Percentiles rank a stretch among this genome's conserved stretches.
phyloP scores from a whole-genome alignment of 257 asterid species.

The Eucommia ulmoides region DNA sequence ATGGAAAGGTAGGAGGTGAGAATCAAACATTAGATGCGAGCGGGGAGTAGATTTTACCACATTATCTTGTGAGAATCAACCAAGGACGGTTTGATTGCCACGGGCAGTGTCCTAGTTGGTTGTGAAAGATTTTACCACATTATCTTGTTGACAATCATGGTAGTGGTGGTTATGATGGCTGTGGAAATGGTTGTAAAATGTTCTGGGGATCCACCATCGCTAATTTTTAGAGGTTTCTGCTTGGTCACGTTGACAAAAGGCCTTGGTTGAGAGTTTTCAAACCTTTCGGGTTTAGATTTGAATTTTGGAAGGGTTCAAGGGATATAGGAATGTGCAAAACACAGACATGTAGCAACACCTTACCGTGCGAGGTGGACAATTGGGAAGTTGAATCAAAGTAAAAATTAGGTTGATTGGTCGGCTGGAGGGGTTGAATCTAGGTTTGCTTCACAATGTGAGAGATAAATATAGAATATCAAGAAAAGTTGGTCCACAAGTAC shows the following conservation, averaged over 20 bases:
- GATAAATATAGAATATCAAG: neutral
- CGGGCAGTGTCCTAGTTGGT: conserved; percentile 42
- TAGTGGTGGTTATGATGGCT: conserved; percentile 14
- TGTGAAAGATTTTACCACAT: conserved; percentile 49
- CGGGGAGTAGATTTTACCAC: conserved; percentile 56
- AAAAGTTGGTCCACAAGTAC: too few relatives aligned
- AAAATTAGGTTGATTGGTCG: conserved; percentile 2
- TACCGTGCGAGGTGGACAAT: conserved; percentile 13
- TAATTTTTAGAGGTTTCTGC: conserved; percentile 9
- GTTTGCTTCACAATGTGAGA: conserved; percentile 56
- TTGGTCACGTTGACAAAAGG: conserved; percentile 10
- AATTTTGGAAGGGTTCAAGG: conserved; percentile 71
- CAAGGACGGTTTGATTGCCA: conserved; percentile 51
- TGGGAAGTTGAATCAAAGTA: conserved; percentile 19
- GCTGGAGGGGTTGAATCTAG: conserved; percentile 21
- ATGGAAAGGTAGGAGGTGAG: conserved; percentile 50
- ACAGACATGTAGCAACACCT: neutral
- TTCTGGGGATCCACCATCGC: conserved; percentile 18
- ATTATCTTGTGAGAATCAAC: too few relatives aligned
- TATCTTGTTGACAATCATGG: too few relatives aligned
- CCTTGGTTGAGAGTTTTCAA: conserved; percentile 52
- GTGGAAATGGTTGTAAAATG: conserved; percentile 13
- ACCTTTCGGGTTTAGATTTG: conserved; percentile 91
- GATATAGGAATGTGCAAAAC: conserved; percentile 21
- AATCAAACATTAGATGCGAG: conserved; percentile 50